Evolutionary conservation across 2,329 filamentous ascomycete species (phyloP), one percentile per base, ranked within the genome.

Genomic region (Pseudogymnoascus sp.): DNA sequence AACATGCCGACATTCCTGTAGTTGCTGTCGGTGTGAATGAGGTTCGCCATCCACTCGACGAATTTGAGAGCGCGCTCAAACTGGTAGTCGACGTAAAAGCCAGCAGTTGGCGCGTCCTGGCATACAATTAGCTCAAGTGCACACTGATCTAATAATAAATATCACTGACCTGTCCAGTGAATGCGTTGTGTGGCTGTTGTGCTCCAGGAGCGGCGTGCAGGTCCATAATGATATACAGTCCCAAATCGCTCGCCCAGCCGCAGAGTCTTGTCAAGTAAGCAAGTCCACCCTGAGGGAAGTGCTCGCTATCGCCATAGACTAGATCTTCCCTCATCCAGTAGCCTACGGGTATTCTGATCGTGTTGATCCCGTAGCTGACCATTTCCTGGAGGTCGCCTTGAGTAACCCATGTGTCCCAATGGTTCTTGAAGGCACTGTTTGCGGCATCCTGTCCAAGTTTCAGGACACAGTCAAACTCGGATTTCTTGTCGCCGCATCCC

Each of bases 1-100:
- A 86, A 70, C 79, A 84, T 85, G 62, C 83, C 83, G 27, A 85
- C 83, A 48, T 80, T 84, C 61, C 77, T 72, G 69, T 81, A 83
- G 63, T 76, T 78, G n/a, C 9, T 41, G 27, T 62, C 64, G 4
- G 66, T 72, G 69, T 85, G 82, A 63, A 84, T 78, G 39, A 77
- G 74, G 38, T 77, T 74, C 9, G 81, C 78, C 67, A 86, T 79
- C 78, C 79, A 84, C 61, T 78, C 72, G n/a, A 86, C 77, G 73
- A 84, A 85, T 59, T 78, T 69, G 62, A 79, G 70, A 2, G 81
- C 81, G 9, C 84, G 81, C 25, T 78, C 77, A 70, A 83, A 87
- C 70, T 86, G 78, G 68, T 80, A 80, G 63, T 79, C 75, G 31
- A 76, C 72, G 71, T 84, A 87, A 74, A 87, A 87, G 2, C 81